Evolutionary conservation across 805 yeast genomes (phyloP).

Genomic region (Kregervanrija fluxuum): DNA sequence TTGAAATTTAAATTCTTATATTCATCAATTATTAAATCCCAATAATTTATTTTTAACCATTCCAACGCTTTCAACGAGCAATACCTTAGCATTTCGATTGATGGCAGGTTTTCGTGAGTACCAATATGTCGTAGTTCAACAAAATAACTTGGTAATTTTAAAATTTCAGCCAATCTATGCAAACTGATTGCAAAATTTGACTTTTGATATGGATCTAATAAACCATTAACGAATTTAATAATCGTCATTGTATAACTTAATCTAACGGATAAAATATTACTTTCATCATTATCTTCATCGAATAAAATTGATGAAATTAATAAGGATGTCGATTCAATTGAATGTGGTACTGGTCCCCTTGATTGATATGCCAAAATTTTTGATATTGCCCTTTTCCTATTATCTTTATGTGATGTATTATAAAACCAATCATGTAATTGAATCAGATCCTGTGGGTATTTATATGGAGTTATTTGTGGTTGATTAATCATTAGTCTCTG

Average conservation of each 20-base stretch:
- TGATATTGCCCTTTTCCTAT: slow-evolving; percentile 39
- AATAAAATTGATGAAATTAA: slow-evolving; percentile 43
- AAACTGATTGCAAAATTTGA: slow-evolving; percentile 73
- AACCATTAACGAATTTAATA: slow-evolving; percentile 84
- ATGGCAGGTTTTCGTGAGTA: slow-evolving; percentile 82
- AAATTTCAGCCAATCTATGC: slow-evolving; percentile 59
- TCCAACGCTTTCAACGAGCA: slow-evolving; percentile 52
- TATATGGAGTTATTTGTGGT: slow-evolving; percentile 30
- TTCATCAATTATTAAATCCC: slow-evolving; percentile 40
- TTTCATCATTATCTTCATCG: slow-evolving; percentile 26
- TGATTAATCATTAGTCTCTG: slow-evolving; percentile 7
- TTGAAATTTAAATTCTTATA: slow-evolving; percentile 1
- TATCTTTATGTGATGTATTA: slow-evolving; percentile 20
- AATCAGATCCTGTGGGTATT: slow-evolving; percentile 35
- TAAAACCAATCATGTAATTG: slow-evolving; percentile 47
- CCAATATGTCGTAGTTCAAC: slow-evolving; percentile 88
- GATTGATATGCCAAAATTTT: slow-evolving; percentile 47
- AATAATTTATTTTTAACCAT: slow-evolving; percentile 72
- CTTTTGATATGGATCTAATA: slow-evolving; percentile 81
- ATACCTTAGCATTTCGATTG: slow-evolving; percentile 57
- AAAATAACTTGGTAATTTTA: slow-evolving; percentile 69
- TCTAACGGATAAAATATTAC: slow-evolving; percentile 34
- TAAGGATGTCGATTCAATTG: slow-evolving; percentile 58
- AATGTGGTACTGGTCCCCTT: slow-evolving; percentile 65
- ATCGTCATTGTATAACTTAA: slow-evolving; percentile 65